A percentile compares a stretch with the other conserved stretches of the same genome.
Conservation (phyloP, 192 early-diverging fungal genomes). For the Backusella sp. region DNA sequence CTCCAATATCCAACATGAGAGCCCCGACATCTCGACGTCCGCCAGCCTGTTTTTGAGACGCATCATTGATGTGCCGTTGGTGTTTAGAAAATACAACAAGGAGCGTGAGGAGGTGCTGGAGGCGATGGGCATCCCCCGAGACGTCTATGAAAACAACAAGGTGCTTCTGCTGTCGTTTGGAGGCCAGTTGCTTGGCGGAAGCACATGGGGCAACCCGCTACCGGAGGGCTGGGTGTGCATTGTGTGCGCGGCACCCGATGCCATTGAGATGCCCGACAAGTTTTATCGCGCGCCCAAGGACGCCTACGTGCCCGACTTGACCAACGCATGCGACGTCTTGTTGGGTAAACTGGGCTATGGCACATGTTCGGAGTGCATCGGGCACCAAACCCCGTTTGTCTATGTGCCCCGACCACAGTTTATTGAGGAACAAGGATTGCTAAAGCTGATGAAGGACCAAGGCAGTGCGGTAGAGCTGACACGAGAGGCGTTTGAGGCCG, state of each 20-base stretch:
- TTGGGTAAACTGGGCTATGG: conserved; percentile 67
- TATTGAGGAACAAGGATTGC: conserved; percentile 56
- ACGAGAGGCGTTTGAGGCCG: conserved; percentile 54
- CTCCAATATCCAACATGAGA: conserved; percentile 15
- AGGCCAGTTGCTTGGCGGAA: conserved; percentile 6
- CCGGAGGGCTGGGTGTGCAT: conserved; percentile 58
- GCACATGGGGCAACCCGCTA: conserved; percentile 35
- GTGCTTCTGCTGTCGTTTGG: conserved; percentile 16
- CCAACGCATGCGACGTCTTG: conserved; percentile 56
- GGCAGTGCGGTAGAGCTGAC: conserved; percentile 54
- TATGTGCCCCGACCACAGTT: conserved; percentile 63
- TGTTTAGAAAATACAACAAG: conserved; percentile 47
- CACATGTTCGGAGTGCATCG: conserved; percentile 62
- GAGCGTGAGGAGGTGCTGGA: conserved; percentile 44
- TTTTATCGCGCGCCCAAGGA: conserved; percentile 54
- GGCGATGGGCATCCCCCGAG: conserved; percentile 43
- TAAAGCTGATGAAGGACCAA: conserved; percentile 54
- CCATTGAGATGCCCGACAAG: conserved; percentile 40
- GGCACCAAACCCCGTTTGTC: conserved; percentile 54
- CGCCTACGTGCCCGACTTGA: conserved; percentile 61
- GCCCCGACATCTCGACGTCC: neutral
- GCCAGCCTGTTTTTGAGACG: conserved; percentile 26
- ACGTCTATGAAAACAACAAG: conserved; percentile 46
- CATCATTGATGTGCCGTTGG: conserved; percentile 57
- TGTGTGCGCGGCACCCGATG: conserved; percentile 52